These are phyloP conservation scores for Sinapis alba DNA, from an alignment of 441 rosid species.

Conservation along the genomic window DNA sequence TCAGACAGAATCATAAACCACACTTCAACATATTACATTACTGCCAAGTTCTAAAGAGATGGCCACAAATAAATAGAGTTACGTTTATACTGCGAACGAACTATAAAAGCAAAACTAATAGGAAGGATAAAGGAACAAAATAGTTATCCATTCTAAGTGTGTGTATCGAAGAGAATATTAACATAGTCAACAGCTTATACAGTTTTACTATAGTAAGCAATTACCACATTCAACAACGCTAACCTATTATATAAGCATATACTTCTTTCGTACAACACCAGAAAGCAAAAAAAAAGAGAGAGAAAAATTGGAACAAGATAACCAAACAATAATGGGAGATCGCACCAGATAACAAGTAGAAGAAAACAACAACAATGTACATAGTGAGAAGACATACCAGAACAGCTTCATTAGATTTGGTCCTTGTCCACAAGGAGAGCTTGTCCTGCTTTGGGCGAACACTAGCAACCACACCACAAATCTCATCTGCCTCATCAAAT, in stretches of 20 bases:
- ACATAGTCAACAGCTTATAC: not conserved
- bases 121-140: not conserved
- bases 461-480: conserved; percentile 75
- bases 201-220: not conserved
- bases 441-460: conserved; percentile 66
- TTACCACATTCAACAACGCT: not conserved
- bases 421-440: conserved; percentile 70
- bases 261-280: not conserved
- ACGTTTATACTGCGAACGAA: not conserved
- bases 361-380: not conserved
- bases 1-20: not conserved
- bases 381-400: conserved; percentile 47
- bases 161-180: not conserved
- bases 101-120: not conserved
- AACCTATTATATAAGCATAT: not conserved
- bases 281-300: not conserved
- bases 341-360: not conserved
- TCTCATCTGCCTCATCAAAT: conserved; percentile 69
- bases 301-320: not conserved
- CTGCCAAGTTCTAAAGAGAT: not conserved
- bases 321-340: not conserved
- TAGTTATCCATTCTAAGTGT: not conserved
- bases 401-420: conserved; percentile 66
- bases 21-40: not conserved
- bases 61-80: not conserved